These are phyloP conservation scores for Dictyostelium discoideum DNA, from an alignment of 78 protist genomes.

Conservation along the genomic window DNA sequence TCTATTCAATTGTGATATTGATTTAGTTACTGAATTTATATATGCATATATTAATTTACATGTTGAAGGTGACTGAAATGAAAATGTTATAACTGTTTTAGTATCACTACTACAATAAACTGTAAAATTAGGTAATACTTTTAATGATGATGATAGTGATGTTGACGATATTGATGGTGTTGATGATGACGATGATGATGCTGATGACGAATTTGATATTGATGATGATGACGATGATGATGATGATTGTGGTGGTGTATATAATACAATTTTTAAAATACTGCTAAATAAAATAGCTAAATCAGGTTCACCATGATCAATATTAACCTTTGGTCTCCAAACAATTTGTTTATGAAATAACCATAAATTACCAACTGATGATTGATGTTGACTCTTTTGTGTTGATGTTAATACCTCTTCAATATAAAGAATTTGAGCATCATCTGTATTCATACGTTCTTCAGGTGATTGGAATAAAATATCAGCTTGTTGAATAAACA, in stretches of 20 bases:
- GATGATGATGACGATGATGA: not conserved
- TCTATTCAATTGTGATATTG: not conserved
- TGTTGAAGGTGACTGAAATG: constrained; percentile 33
- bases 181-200: not conserved
- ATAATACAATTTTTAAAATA: constrained; percentile 48
- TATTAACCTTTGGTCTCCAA: constrained; percentile 60
- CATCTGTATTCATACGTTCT: constrained; percentile 37
- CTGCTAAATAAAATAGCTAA: constrained; percentile 14
- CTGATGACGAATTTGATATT: not conserved
- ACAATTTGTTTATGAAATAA: constrained; percentile 59
- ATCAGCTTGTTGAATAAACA: constrained; percentile 61
- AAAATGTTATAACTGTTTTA: constrained; percentile 64
- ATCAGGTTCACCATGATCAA: constrained; percentile 47
- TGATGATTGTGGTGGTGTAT: not conserved
- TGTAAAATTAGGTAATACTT: constrained; percentile 34
- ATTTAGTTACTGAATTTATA: constrained; percentile 22
- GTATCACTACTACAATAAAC: constrained; percentile 66
- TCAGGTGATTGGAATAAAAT: constrained; percentile 47
- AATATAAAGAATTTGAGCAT: constrained; percentile 32
- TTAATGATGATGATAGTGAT: not conserved
- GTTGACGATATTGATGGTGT: not conserved
- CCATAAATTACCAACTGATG: constrained; percentile 46
- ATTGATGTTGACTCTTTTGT: not conserved
- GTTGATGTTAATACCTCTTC: constrained; percentile 28
- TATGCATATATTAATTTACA: constrained; percentile 58